phyloP scores from a whole-genome alignment of 208 protist species.

The Leishmania mexicana region DNA sequence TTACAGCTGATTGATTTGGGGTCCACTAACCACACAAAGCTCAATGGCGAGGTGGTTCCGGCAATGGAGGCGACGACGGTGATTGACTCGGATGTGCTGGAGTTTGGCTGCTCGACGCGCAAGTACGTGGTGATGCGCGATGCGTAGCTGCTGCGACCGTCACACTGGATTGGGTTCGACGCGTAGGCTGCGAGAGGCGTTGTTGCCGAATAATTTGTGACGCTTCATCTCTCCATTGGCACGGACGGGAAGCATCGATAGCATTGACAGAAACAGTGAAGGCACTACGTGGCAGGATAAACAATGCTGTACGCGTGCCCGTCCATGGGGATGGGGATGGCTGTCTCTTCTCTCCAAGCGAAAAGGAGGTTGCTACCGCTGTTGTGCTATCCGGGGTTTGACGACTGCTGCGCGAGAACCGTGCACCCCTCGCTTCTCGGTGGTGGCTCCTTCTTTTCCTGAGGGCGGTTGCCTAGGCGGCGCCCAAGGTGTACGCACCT shows the following conservation, averaged over 20 bases:
- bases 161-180: background rate
- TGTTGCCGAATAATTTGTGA: background rate
- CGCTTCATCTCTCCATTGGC: background rate
- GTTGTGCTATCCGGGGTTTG: background rate
- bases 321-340: too few species aligned
- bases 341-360: background rate
- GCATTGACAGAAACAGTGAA: background rate
- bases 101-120: conserved; percentile 71
- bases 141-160: background rate
- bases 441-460: background rate
- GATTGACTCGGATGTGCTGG: conserved; percentile 72
- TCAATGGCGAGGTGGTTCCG: conserved; percentile 59
- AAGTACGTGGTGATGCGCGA: conserved; percentile 72
- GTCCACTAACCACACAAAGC: conserved; percentile 72
- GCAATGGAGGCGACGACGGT: conserved; percentile 43
- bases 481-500: background rate
- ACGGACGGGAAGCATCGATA: too few species aligned
- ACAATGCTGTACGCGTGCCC: background rate
- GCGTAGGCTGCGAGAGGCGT: background rate
- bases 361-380: background rate
- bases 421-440: background rate
- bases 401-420: background rate
- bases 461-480: too few species aligned
- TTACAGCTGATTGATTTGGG: conserved; percentile 73
- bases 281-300: background rate